phyloP scores from a whole-genome alignment of 1,139 yeast species.

The Geotrichum restrictum region DNA sequence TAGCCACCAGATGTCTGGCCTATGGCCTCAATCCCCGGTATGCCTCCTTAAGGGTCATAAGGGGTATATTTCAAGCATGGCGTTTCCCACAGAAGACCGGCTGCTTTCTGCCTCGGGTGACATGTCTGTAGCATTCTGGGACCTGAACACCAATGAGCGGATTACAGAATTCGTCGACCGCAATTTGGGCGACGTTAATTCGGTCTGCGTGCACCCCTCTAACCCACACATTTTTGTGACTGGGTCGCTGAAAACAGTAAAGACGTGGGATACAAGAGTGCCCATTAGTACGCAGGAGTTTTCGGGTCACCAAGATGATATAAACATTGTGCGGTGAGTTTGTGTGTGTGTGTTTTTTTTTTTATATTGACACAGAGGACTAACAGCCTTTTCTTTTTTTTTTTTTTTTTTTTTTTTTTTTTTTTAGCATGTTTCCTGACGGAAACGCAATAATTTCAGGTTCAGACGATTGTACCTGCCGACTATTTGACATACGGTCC shows the following conservation, averaged over 20 bases:
- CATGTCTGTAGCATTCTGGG: slow-evolving; percentile 79
- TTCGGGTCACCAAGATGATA: slow-evolving; percentile 58
- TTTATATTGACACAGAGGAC: background rate
- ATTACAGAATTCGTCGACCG: slow-evolving; percentile 56
- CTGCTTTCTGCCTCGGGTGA: slow-evolving; percentile 78
- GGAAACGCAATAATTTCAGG: slow-evolving; percentile 60
- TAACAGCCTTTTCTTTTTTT: no score
- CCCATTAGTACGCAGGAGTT: slow-evolving; percentile 57
- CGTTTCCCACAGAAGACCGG: slow-evolving; percentile 55
- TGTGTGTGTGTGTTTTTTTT: background rate
- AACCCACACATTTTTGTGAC: slow-evolving; percentile 50
- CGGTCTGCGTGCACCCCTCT: slow-evolving; percentile 43
- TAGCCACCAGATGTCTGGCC: slow-evolving; percentile 23
- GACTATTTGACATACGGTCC: slow-evolving; percentile 70
- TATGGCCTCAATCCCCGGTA: slow-evolving; percentile 40
- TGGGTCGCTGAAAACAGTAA: slow-evolving; percentile 72
- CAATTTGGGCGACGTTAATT: slow-evolving; percentile 76
- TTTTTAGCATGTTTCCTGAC: slow-evolving; percentile 54
- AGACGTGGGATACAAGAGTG: slow-evolving; percentile 66
- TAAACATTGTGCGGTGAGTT: slow-evolving; percentile 52
- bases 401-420: no score
- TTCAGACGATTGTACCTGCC: slow-evolving; percentile 72
- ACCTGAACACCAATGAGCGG: slow-evolving; percentile 56
- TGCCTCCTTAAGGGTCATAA: slow-evolving; percentile 70
- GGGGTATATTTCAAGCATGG: slow-evolving; percentile 75